A percentile compares a stretch with the other conserved stretches of the same genome.
These are phyloP conservation scores for Cardamine chenopodiifolia DNA, from an alignment of 345 rosid genomes.

Conservation along the genomic window DNA sequence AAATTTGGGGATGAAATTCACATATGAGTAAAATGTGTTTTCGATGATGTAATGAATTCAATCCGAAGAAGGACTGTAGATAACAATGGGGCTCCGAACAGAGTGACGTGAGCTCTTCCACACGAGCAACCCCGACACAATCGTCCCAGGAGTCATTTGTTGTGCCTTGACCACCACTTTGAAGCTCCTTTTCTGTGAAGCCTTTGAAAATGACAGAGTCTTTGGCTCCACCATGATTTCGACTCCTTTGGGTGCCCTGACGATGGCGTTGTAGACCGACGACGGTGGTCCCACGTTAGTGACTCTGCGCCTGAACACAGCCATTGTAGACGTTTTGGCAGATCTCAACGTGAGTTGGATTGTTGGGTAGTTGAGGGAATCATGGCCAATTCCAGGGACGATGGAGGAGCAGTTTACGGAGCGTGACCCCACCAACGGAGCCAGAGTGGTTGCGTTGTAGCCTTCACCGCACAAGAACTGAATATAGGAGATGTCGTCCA, in stretches of 20 bases:
- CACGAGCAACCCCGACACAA: slow-evolving; percentile 64
- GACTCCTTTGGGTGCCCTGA: slow-evolving; percentile 65
- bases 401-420: slow-evolving; percentile 68
- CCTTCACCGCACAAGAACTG: slow-evolving; percentile 88
- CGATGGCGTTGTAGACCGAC: slow-evolving; percentile 60
- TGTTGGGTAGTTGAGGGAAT: slow-evolving; percentile 83
- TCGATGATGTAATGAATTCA: background rate
- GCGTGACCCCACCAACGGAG: slow-evolving; percentile 52
- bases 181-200: slow-evolving; percentile 61
- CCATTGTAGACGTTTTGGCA: slow-evolving; percentile 42
- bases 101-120: slow-evolving; percentile 63
- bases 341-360: slow-evolving; percentile 58
- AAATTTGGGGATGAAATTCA: too few species aligned
- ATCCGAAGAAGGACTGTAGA: slow-evolving; percentile 38
- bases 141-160: slow-evolving; percentile 41
- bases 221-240: slow-evolving; percentile 59
- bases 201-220: slow-evolving; percentile 56
- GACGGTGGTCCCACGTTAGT: slow-evolving; percentile 69
- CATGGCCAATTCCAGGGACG: slow-evolving; percentile 69
- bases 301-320: slow-evolving; percentile 63
- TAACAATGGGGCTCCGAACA: slow-evolving; percentile 80
- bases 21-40: background rate
- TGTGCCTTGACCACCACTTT: slow-evolving; percentile 71
- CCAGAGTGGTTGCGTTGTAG: slow-evolving; percentile 58
- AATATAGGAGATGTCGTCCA: slow-evolving; percentile 68